Base-by-base conservation (phyloP, 2,329 filamentous ascomycete species). In the Penicillium sp. region DNA sequence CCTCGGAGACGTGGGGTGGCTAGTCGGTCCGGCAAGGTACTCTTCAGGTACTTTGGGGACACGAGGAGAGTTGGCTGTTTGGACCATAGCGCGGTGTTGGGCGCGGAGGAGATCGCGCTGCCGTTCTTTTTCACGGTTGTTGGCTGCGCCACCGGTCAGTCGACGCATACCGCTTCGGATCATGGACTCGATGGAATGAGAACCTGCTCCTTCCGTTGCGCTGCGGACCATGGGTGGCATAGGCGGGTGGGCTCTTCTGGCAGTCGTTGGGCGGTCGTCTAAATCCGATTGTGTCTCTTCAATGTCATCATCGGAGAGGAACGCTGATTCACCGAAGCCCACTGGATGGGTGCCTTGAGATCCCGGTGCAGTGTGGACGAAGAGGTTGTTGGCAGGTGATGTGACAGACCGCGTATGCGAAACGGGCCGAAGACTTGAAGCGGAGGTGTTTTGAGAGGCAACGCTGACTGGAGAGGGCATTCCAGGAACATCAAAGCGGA, bases 331-430 rank as follows among this genome's bases (percentile, higher is more conserved):
- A 33, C 81, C 81, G 11, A 79, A 62, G 11, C 70, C 69, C 39
- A 67, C 60, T 2, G 63, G 61, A 73, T 60, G 86, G 80, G 65
- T 84, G 82, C 44, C 5, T 33, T 61, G 59, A 8, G 81, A 82
- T 6, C 81, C 75, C 6, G 83, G 80, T 8, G 85, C 85, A 47
- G 64, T 57, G 53, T 75, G 27, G 72, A 75, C 27, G 50, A 75
- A 74, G 44, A 79, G 74, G 56, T 81, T 78, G 59, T 83, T 84
- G 14, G 80, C 81, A 1, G 93, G 93, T 0, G 91, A 96, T 0
- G 93, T 97, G 51, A 96, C 85, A 13, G 92, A 96, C 19, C 93
- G 87, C 6, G 86, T 84, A 70, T 96, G 93, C 21, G 96, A 79
- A 3, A 83, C 84, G 0, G 91, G 90, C 5, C 92, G 81, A 8